Evolutionary conservation across 2,329 filamentous ascomycete species (phyloP).

Genomic region (Fusarium domesticum): DNA sequence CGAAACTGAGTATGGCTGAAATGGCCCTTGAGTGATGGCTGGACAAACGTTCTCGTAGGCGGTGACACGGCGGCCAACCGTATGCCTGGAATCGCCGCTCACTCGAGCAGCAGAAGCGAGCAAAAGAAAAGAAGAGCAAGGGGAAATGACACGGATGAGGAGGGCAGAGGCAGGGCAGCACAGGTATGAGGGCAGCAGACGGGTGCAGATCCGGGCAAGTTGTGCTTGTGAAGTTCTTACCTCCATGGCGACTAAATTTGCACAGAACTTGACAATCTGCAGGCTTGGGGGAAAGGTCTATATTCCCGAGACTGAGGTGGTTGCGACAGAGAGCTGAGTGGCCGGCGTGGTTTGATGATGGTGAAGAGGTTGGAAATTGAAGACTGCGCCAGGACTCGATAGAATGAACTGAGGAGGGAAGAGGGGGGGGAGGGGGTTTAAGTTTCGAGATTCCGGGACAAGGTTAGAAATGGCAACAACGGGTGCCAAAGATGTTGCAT

Average conservation of each 20-base stretch:
- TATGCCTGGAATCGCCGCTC: constrained; percentile 6
- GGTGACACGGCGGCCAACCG: constrained; percentile 17
- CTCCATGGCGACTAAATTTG: constrained; percentile 12
- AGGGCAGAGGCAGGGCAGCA: background rate
- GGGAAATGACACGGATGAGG: background rate
- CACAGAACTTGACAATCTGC: background rate
- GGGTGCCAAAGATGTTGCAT: too few relatives aligned
- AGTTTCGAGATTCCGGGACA: background rate
- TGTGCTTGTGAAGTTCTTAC: constrained; percentile 19
- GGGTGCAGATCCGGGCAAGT: background rate
- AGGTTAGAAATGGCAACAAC: background rate
- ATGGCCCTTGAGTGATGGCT: background rate
- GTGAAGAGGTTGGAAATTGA: background rate
- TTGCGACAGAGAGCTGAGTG: background rate
- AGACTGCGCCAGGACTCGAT: background rate
- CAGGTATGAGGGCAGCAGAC: background rate
- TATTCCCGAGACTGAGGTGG: background rate
- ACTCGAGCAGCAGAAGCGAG: constrained; percentile 1
- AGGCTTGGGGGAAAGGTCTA: background rate
- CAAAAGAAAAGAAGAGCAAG: background rate
- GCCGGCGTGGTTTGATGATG: background rate
- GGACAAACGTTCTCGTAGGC: background rate
- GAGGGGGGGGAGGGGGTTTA: background rate
- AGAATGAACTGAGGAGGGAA: background rate
- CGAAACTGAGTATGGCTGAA: background rate